phyloP scores from a whole-genome alignment of 2,329 filamentous ascomycete genomes.

The Fusarium poae region DNA sequence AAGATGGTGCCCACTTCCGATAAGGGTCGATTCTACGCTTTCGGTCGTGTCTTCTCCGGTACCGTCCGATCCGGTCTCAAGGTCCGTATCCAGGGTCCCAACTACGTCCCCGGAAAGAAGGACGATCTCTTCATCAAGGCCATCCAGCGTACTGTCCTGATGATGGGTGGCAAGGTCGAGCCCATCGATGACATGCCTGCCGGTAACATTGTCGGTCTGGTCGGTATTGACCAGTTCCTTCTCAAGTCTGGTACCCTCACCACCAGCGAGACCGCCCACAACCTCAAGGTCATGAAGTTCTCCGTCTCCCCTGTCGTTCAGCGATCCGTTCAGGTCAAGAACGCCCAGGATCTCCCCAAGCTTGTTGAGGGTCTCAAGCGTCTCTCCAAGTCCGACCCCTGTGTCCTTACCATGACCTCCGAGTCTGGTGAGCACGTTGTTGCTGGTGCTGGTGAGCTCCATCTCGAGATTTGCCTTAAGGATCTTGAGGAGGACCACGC shows the following conservation, averaged over 20 bases:
- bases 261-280: constrained; percentile 97
- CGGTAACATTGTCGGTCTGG: constrained; percentile 99
- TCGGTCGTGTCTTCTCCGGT: constrained; percentile 99
- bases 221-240: constrained; percentile 99
- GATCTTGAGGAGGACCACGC: constrained; percentile 99
- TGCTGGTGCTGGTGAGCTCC: constrained; percentile 98
- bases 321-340: constrained; percentile 99
- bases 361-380: constrained; percentile 99
- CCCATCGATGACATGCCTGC: constrained; percentile 99
- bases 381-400: constrained; percentile 99
- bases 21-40: constrained; percentile 99
- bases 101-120: constrained; percentile 98
- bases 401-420: constrained; percentile 89
- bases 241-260: constrained; percentile 99
- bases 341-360: constrained; percentile 99
- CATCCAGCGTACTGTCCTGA: constrained; percentile 99
- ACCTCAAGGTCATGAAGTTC: constrained; percentile 99
- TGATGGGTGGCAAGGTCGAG: constrained; percentile 99
- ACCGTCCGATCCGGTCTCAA: constrained; percentile 97
- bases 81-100: constrained; percentile 99
- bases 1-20: constrained; percentile 99
- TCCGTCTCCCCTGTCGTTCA: constrained; percentile 99
- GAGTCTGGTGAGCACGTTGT: constrained; percentile 99
- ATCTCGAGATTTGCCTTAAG: constrained; percentile 99
- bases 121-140: constrained; percentile 99